Evolutionary conservation across 805 yeast genomes (phyloP).

Genomic region (Peterozyma toletana): DNA sequence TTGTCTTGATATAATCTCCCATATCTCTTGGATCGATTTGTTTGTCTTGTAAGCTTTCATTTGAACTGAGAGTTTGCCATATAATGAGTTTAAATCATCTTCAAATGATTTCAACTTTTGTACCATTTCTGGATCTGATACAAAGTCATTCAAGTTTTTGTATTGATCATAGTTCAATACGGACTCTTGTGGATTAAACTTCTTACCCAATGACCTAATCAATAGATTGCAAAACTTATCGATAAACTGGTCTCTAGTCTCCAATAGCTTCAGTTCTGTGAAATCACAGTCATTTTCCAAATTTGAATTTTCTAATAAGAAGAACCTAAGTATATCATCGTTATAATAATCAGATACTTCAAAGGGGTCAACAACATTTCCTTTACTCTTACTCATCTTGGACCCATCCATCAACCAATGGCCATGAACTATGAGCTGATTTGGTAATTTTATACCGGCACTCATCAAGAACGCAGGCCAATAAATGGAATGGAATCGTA

Average conservation of each 20-base stretch:
- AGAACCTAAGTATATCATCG: slow-evolving; percentile 67
- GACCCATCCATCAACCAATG: slow-evolving; percentile 90
- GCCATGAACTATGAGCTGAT: slow-evolving; percentile 77
- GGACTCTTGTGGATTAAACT: slow-evolving; percentile 52
- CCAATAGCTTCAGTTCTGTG: slow-evolving; percentile 45
- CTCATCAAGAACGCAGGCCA: slow-evolving; percentile 94
- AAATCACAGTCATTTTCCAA: slow-evolving; percentile 77
- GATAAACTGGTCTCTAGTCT: slow-evolving; percentile 56
- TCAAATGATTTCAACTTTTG: slow-evolving; percentile 3
- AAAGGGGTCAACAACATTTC: slow-evolving; percentile 91
- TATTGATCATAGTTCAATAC: slow-evolving; percentile 16
- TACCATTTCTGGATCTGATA: too few species aligned
- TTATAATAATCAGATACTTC: slow-evolving; percentile 59
- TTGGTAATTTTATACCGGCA: slow-evolving; percentile 64
- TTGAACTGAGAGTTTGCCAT: slow-evolving; percentile 30
- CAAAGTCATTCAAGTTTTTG: background rate
- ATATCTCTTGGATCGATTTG: slow-evolving; percentile 48
- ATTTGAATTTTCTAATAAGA: slow-evolving; percentile 67
- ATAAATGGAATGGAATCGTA: slow-evolving; percentile 80
- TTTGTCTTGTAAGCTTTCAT: slow-evolving; percentile 44
- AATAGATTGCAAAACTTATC: slow-evolving; percentile 81
- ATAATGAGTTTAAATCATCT: slow-evolving; percentile 27
- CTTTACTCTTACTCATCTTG: slow-evolving; percentile 90
- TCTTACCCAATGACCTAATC: slow-evolving; percentile 64
- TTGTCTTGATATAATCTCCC: slow-evolving; percentile 51